Conservation (phyloP, 495 filamentous ascomycete species). For the Neurospora pannonica region DNA sequence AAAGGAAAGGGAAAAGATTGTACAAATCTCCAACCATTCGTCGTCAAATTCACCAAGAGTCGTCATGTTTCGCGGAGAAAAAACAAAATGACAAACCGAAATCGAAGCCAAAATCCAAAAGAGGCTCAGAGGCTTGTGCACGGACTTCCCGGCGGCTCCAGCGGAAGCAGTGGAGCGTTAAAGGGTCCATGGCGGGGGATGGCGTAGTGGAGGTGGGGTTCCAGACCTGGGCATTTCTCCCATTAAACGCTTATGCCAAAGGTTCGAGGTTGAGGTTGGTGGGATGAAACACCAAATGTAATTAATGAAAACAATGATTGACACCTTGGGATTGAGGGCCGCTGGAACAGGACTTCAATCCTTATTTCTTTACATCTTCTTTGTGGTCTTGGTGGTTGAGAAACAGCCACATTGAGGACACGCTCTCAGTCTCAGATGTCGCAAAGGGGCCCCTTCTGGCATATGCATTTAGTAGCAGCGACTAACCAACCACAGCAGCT, state of each 20-base stretch:
- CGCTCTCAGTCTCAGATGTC: neutral
- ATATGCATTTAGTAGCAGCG: neutral
- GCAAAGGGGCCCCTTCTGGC: neutral
- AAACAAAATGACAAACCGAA: neutral
- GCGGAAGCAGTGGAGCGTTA: neutral
- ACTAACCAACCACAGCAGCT: neutral
- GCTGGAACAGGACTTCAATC: neutral
- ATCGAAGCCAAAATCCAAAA: neutral
- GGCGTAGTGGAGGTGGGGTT: neutral
- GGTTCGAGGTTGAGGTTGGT: neutral
- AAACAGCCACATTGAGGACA: neutral
- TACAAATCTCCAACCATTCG: neutral
- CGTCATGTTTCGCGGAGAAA: neutral
- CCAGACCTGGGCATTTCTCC: neutral
- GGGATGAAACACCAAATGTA: neutral
- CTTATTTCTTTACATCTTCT: neutral
- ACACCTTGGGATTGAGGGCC: neutral
- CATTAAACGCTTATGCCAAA: neutral
- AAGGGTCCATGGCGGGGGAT: neutral
- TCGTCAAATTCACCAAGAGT: neutral
- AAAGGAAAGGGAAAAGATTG: neutral
- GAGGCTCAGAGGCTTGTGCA: neutral
- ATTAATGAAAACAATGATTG: neutral
- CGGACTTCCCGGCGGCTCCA: neutral
- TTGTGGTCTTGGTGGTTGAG: neutral